Base-by-base conservation (phyloP, 192 early-diverging fungal genomes). In the Chytriomyces hyalinus region DNA sequence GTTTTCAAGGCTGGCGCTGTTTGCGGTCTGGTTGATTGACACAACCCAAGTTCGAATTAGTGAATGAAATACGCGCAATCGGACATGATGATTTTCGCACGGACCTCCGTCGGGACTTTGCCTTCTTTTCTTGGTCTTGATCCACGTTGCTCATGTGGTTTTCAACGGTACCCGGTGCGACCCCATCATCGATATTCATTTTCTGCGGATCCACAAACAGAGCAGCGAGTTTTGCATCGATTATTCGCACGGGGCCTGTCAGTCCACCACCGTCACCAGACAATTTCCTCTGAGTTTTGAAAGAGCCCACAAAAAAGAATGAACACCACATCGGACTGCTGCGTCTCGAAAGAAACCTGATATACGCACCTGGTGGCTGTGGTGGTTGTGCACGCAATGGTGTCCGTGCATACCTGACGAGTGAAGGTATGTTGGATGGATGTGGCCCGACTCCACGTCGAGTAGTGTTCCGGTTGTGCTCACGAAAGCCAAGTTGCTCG, bases 381-480 rank as follows among this genome's bases (percentile, higher is more conserved):
- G 17, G 57, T 60, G 15, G 15, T 60, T 60, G 57, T 60, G 57
- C 17, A 15, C 9, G 13, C 26, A 28, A 24, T 71, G 70, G 36
- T 73, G 72, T n/a, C 72, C 72, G 24, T 73, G 53, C 45, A 73
- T 73, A 20, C 72, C 72, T 15, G 72, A 73, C 11, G 72, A 73
- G 72, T 73, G 72, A 2, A 73, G 61, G 45, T 73, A 73, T 4
- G 57, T 73, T 36, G 53, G 72, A 63, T 73, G 72, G 6, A 11
- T 15, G 43, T 73, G 72, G 6, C 72, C 72, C 9, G 72, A 62
- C 17, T 46, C 61, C 6, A 61, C 60, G 48, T 73, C 72, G n/a
- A 20, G 7, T 2, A 73, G 63, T 11, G 46, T 47, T 20, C 72
- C 72, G 10, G 72, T 73, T 15, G 72, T 61, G 72, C 72, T 73